phyloP scores from a whole-genome alignment of 495 filamentous ascomycete species.

The Pyrenula massariospora region DNA sequence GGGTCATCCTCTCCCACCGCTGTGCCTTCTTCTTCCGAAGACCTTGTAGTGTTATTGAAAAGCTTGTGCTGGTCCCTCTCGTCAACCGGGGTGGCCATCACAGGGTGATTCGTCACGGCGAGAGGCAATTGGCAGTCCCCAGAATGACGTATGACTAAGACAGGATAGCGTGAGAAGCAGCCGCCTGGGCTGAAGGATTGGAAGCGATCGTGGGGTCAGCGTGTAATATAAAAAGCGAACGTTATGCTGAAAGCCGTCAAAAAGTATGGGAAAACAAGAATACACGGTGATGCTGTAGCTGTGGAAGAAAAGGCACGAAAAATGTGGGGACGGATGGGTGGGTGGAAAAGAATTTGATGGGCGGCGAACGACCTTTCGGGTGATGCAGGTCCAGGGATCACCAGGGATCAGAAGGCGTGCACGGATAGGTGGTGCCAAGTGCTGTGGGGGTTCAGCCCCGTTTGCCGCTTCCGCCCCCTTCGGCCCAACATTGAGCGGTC shows the following conservation, averaged over 20 bases:
- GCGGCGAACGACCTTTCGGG: too few relatives aligned
- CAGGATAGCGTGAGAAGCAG: background rate
- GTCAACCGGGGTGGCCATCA: conserved; percentile 42
- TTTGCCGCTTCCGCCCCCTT: background rate
- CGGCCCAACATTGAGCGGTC: background rate
- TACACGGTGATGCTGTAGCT: background rate
- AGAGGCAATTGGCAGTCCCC: background rate
- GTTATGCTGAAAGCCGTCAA: background rate
- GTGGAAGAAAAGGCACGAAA: background rate
- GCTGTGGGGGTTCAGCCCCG: background rate
- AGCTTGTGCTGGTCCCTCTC: conserved; percentile 28
- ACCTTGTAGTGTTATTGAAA: conserved; percentile 7
- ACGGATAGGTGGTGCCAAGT: background rate
- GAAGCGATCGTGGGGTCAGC: background rate
- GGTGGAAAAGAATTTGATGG: background rate
- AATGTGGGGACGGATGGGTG: background rate
- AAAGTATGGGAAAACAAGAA: background rate
- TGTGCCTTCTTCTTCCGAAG: conserved; percentile 17
- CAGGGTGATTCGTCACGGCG: conserved; percentile 10
- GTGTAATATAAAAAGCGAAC: background rate
- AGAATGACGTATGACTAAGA: background rate
- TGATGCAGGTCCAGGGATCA: background rate
- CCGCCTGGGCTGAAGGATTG: background rate
- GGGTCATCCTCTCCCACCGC: conserved; percentile 9
- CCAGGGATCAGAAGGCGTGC: background rate